These are phyloP conservation scores for Candida sp. DNA, from an alignment of 1,139 yeast species.

Conservation along the genomic window DNA sequence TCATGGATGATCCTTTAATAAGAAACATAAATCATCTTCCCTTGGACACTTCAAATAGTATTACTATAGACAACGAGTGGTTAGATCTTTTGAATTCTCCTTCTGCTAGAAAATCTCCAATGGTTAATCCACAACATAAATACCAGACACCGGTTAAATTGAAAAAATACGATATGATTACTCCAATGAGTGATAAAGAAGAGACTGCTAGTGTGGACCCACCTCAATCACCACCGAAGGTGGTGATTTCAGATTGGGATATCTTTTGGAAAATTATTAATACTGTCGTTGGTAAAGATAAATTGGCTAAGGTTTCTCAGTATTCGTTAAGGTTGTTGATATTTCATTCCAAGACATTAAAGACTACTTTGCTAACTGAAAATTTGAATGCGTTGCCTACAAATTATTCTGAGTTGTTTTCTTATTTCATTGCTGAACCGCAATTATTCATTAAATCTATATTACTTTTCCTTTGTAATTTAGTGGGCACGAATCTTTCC, in stretches of 20 bases:
- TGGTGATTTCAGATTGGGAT: slow-evolving; percentile 21
- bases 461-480: slow-evolving; percentile 24
- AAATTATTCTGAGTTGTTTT: slow-evolving; percentile 30
- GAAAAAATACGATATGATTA: slow-evolving; percentile 1
- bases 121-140: background rate
- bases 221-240: background rate
- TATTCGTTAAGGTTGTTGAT: slow-evolving; percentile 54
- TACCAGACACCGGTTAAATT: slow-evolving; percentile 1
- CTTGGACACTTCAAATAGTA: background rate
- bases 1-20: slow-evolving; percentile 1
- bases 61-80: slow-evolving; percentile 1
- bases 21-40: background rate
- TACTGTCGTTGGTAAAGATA: slow-evolving; percentile 65
- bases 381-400: slow-evolving; percentile 28
- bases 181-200: background rate
- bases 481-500: slow-evolving; percentile 26
- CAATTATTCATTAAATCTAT: slow-evolving; percentile 36
- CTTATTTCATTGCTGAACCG: slow-evolving; percentile 39
- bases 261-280: slow-evolving; percentile 51
- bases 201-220: background rate
- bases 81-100: slow-evolving; percentile 1
- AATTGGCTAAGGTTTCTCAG: slow-evolving; percentile 61
- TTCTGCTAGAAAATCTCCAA: slow-evolving; percentile 1
- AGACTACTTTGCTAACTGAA: slow-evolving; percentile 33
- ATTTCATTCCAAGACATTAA: slow-evolving; percentile 43